A percentile compares a stretch with the other conserved stretches of the same genome.
Evolutionary conservation across 805 yeast genomes (phyloP).

Genomic region (Schwanniomyces sp.): DNA sequence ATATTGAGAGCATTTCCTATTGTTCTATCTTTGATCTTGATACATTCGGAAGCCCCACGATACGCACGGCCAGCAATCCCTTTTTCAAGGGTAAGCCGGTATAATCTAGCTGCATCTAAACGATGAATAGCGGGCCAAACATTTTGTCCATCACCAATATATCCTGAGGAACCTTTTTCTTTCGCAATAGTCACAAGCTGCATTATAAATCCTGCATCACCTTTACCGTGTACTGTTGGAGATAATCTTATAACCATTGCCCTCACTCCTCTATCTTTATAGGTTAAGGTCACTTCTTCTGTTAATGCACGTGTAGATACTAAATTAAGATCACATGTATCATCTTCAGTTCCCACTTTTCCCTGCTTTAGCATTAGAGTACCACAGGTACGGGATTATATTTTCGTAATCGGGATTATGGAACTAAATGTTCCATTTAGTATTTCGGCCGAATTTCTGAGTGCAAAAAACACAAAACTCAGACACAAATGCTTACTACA

Average conservation of each 20-base stretch:
- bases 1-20: conserved; percentile 15
- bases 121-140: conserved; percentile 30
- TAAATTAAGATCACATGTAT: conserved; percentile 3
- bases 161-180: conserved; percentile 26
- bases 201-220: conserved; percentile 24
- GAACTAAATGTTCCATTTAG: no score
- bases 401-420: no score
- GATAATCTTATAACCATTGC: conserved; percentile 23
- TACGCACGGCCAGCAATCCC: conserved; percentile 6
- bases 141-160: conserved; percentile 34
- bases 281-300: conserved; percentile 13
- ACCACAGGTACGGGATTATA: no score
- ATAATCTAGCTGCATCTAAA: conserved; percentile 31
- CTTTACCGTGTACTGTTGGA: conserved; percentile 33
- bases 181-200: conserved; percentile 22
- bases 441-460: no score
- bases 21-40: conserved; percentile 21
- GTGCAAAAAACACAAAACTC: no score
- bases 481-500: no score
- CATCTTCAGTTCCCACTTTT: background rate
- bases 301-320: conserved; percentile 1
- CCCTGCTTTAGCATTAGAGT: conserved; percentile 4
- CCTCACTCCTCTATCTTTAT: conserved; percentile 22
- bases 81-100: conserved; percentile 8
- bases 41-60: conserved; percentile 13